Evolutionary conservation across 345 rosid genomes (phyloP), one percentile per base, ranked within the genome.

Genomic region (Lepidium sativum): DNA sequence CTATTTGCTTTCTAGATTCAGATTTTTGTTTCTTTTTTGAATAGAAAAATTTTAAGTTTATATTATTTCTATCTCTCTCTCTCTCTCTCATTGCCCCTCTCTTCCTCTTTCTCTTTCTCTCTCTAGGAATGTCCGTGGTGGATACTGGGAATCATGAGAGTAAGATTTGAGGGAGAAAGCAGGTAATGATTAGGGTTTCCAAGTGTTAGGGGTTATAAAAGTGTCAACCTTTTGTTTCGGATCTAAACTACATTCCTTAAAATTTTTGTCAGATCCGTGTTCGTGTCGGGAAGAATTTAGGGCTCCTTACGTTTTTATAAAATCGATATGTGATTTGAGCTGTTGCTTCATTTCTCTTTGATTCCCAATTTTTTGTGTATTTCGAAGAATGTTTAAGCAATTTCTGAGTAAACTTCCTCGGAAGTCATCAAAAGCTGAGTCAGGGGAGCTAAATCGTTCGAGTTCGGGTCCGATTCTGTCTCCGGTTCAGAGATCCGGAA

Each of bases 361-460:
- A 32, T 41, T 54, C 70, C 64, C 59, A 34, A 16, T 35, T 68
- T 61, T 29, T 68, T 29, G 16, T 35, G 10, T n/a, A 20, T 6
- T 11, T 25, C 20, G 44, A 23, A 61, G 14, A 49, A 91, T 91
- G 97, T 69, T 87, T 16, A 87, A 78, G 84, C 92, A 87, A 56
- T 49, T 91, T 69, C 79, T 84, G 42, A 82, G 89, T 71, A 91
- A 86, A 65, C 76, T 87, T 54, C 91, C 91, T 3, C 79, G 82
- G 60, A 91, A 81, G 73, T 76, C 92, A 13, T 72, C 77, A 10
- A 84, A 84, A 73, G 11, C 83, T 6, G 92, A 80, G 38, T 54
- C 82, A 9, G 72, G 79, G 1, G 92, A 83, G 67, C 65, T 62
- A 20, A 60, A 70, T 64, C 78, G 81, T 74, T 7, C 71, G 9